Conservation (phyloP, 495 filamentous ascomycete genomes). For the Penicillium turbatum region DNA sequence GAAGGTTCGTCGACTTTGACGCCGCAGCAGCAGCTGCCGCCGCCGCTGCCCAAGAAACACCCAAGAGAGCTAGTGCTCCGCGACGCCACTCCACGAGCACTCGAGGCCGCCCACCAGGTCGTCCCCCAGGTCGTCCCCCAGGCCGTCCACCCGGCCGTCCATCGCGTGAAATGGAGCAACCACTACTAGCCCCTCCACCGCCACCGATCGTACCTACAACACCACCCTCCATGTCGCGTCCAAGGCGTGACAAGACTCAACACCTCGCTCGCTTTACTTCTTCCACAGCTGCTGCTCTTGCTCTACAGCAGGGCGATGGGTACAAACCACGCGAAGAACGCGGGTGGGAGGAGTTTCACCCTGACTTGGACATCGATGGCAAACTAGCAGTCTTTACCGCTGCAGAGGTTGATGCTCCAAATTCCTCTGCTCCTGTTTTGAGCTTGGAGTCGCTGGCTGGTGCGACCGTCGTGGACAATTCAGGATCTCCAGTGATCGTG, state of each 20-base stretch:
- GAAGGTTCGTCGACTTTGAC: slow-evolving; percentile 66
- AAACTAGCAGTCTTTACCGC: slow-evolving; percentile 72
- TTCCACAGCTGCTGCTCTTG: slow-evolving; percentile 78
- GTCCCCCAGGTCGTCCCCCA: too few relatives aligned
- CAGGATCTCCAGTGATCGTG: slow-evolving; percentile 13
- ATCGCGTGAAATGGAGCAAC: slow-evolving; percentile 24
- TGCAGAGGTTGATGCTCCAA: slow-evolving; percentile 72
- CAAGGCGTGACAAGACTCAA: slow-evolving; percentile 48
- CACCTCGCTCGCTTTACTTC: slow-evolving; percentile 61
- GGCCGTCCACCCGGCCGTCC: too few relatives aligned
- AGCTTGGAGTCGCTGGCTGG: slow-evolving; percentile 29
- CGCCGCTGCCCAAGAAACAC: neutral
- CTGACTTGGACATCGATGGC: slow-evolving; percentile 81
- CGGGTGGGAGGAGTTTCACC: slow-evolving; percentile 96
- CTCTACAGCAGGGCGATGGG: slow-evolving; percentile 82
- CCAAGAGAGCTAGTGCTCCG: slow-evolving; percentile 14
- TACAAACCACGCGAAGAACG: slow-evolving; percentile 97
- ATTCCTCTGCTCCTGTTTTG: slow-evolving; percentile 35
- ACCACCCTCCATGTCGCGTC: slow-evolving; percentile 45
- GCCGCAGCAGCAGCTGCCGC: slow-evolving; percentile 13
- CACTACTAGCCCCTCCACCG: slow-evolving; percentile 31
- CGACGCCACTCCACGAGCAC: slow-evolving; percentile 27
- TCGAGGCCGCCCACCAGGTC: slow-evolving; percentile 19
- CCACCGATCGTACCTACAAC: slow-evolving; percentile 38
- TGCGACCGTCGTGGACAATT: slow-evolving; percentile 8